Conservation (phyloP, 1,139 yeast species). For the Kodamaea ohmeri region DNA sequence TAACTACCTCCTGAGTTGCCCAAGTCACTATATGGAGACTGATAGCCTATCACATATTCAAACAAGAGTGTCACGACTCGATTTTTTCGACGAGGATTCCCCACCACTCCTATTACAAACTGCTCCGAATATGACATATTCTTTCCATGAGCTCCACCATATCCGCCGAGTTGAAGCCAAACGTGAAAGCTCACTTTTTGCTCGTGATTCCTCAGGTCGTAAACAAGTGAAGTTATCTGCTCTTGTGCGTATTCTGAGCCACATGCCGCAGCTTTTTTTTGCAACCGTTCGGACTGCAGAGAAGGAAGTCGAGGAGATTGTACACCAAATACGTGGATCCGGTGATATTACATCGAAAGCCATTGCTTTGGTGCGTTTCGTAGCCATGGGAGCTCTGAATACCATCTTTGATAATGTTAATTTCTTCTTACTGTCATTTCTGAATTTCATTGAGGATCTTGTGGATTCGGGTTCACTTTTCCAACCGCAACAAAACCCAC, state of each 20-base stretch:
- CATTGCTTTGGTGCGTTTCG: slow-evolving; percentile 15
- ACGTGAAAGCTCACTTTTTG: background rate
- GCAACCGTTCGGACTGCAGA: slow-evolving; percentile 19
- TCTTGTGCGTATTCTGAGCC: slow-evolving; percentile 12
- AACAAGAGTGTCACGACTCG: background rate
- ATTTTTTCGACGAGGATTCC: background rate
- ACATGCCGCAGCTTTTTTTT: slow-evolving; percentile 15
- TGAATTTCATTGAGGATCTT: slow-evolving; percentile 32
- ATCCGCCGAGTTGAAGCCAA: background rate
- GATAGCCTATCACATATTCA: background rate
- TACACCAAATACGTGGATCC: slow-evolving; percentile 9
- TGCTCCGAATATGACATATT: background rate
- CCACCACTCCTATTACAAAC: background rate
- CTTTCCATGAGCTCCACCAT: background rate
- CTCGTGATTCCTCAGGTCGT: background rate
- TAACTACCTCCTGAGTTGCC: background rate
- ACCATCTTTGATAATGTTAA: slow-evolving; percentile 27
- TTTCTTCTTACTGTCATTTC: slow-evolving; percentile 32
- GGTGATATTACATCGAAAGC: slow-evolving; percentile 4
- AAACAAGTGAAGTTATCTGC: slow-evolving; percentile 14
- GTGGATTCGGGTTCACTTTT: slow-evolving; percentile 31
- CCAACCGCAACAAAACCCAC: slow-evolving; percentile 9
- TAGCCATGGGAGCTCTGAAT: slow-evolving; percentile 23
- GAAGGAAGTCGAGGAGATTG: slow-evolving; percentile 6
- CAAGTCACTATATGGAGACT: too few species aligned